Evolutionary conservation across 352 stramenopile genomes (phyloP), one percentile per base, ranked within the genome.

Genomic region (Phytophthora sp.): DNA sequence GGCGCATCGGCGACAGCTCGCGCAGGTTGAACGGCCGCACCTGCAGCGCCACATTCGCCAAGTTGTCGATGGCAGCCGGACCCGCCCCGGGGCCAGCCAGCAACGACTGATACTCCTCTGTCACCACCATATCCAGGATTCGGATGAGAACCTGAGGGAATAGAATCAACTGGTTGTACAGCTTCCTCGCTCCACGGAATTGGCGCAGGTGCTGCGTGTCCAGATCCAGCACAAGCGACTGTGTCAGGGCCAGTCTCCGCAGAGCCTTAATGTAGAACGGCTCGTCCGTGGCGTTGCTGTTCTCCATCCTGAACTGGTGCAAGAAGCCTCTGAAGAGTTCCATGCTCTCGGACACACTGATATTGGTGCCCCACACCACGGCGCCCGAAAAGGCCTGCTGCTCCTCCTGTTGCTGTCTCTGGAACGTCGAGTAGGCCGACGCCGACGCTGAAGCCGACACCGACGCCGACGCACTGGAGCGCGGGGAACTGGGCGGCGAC

Each of bases 11-110:
- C 7, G 91, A 96, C 20, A 99, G 60, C 20, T 95, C 83, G 5
- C 86, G 91, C 17, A 99, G 73, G 63, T 99, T 98, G 71, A 97
- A 99, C n/a, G 96, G 93, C 21, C 97, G 93, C 46, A 99, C 96
- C 86, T 99, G 96, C 18, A 99, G 75, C 20, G 81, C 68, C n/a
- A 81, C 56, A 56, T 70, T 66, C 0, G 61, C 58, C 13, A 85
- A 59, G 31, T 87, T 87, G 6, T 92, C 87, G 7, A 69, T 64
- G 1, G 69, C 77, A 11, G 79, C 72, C 0, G 68, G 58, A 2
- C n/a, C 57, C 15, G 59, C 54, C 39, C 58, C 50, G 35, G 67
- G 46, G 24, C 52, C 50, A 13, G 54, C 37, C 26, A 83, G 66
- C 51, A 96, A 59, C 26, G 71, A 60, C 44, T 78, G 69, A 61